These are phyloP conservation scores for Pyronema omphalodes DNA, from an alignment of 495 filamentous ascomycete genomes.

Conservation along the genomic window DNA sequence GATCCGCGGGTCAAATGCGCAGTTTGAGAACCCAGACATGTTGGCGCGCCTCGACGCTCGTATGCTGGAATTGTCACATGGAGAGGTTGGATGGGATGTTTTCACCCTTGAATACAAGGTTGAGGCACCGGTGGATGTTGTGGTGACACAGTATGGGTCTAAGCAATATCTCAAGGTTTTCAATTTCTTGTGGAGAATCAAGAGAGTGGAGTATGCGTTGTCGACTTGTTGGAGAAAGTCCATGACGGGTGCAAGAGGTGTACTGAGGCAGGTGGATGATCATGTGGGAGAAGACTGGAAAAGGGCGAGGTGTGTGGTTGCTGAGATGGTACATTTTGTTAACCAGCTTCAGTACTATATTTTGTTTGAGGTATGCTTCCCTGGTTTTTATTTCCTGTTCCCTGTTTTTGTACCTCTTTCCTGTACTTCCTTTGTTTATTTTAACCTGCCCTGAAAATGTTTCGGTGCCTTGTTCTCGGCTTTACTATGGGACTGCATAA, in stretches of 20 bases:
- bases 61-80: constrained; percentile 86
- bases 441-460: too few relatives aligned
- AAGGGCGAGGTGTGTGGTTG: constrained; percentile 61
- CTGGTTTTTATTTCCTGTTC: neutral
- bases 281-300: constrained; percentile 76
- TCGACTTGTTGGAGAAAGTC: constrained; percentile 81
- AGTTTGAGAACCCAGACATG: constrained; percentile 87
- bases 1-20: constrained; percentile 89
- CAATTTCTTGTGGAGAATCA: constrained; percentile 98
- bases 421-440: too few relatives aligned
- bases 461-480: too few relatives aligned
- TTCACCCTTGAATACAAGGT: constrained; percentile 99
- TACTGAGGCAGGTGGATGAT: constrained; percentile 64
- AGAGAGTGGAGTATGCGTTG: constrained; percentile 89
- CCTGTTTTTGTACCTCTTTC: neutral
- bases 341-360: constrained; percentile 97
- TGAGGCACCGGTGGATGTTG: constrained; percentile 89
- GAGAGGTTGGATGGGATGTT: constrained; percentile 98
- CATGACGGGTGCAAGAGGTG: constrained; percentile 86
- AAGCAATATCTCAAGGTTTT: constrained; percentile 97
- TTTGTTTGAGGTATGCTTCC: constrained; percentile 48
- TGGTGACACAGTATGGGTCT: constrained; percentile 85
- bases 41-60: constrained; percentile 82
- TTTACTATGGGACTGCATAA: too few relatives aligned
- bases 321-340: constrained; percentile 98